Base-by-base conservation (phyloP, 1,284 basidiomycete species). In the Lignosus rhinocerotis region DNA sequence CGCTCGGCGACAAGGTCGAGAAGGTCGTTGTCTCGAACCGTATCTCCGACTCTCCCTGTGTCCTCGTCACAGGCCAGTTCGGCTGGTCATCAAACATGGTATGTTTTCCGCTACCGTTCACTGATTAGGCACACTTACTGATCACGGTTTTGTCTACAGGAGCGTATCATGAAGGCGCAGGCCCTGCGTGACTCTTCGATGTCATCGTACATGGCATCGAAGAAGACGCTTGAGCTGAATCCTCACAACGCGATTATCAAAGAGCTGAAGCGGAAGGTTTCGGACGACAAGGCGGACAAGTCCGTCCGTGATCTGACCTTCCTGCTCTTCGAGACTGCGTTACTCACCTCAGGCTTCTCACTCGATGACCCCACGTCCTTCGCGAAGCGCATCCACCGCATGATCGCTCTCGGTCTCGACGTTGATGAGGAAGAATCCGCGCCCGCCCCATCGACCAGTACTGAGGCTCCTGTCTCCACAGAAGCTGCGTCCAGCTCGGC, bases 131-230 rank as follows among this genome's bases (percentile, higher is more conserved):
- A 39, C 6, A 14, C n/a, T 11, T 39, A 39, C 36, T 39, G n/a
- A 39, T 11, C 14, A n/a, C 11, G 36, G 14, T 12, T 39, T 11
- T 8, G 36, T 39, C n/a, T 39, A 39, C 36, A 39, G 36, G 94
- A 98, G 79, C 92, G 96, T 76, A 98, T 99, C 84, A 99, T 99
- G 97, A 98, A 98, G 81, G 96, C 96, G 16, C 97, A 99, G 80
- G 96, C 96, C 48, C 90, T 98, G 60, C 93, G 96, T 69, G 96
- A 99, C 76, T 95, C 96, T 25, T 96, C 93, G 62, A 98, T 99
- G 96, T 98, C 95, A 33, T 96, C 94, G 48, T 98, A 98, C 86
- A 98, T 98, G 96, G 92, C 93, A 36, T 93, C 90, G 65, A 98
- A 98, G 88, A 98, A 98, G 92, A 98, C 96, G 17, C 87, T 99